Evolutionary conservation across 805 yeast species (phyloP), one percentile per base, ranked within the genome.

Genomic region (Lachancea lanzarotensis): DNA sequence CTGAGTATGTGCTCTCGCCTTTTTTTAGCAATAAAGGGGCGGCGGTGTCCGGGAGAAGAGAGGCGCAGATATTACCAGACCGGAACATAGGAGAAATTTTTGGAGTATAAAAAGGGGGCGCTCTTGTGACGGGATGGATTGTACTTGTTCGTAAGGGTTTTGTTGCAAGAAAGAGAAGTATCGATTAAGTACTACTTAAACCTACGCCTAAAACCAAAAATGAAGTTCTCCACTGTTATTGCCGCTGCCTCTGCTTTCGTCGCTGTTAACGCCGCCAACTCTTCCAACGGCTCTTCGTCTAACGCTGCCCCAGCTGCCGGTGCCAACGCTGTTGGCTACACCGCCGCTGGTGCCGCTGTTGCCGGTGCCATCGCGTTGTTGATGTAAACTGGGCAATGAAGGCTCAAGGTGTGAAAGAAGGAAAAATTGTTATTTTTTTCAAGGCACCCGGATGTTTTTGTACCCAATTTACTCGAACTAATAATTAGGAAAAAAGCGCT

Each of bases 341-440:
- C 47, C 45, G 47, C 54, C 27, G 48, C 50, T 8, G 63, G 62
- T 48, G 63, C 59, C 17, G 63, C 56, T 16, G 52, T 56, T 4
- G 63, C 63, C 22, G 64, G 64, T 49, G 60, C 59, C 36, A 49
- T 53, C 33, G 63, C 62, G 39, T 50, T 57, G 38, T 47, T 59
- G 48, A 46, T 57, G 37, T 59, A 44, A 51, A 34, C 7, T 20
- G 26, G 20, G 31, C 25, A 22, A 22, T 4, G 25, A 4, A 22
- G 4, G 4, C 8, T 4, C 25, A 22, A 20, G 27, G 26, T 3
- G 25, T 12, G 8, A 11, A 16, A 16, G 10, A 12, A 15, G 33
- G 11, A 17, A 10, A 22, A 4, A 22, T 6, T 22, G 25, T 8
- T 22, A 6, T 22, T 22, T 22, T 22, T 22, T 22, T 8, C 8